phyloP scores from a whole-genome alignment of 345 rosid species.

The Gossypium herbaceum region DNA sequence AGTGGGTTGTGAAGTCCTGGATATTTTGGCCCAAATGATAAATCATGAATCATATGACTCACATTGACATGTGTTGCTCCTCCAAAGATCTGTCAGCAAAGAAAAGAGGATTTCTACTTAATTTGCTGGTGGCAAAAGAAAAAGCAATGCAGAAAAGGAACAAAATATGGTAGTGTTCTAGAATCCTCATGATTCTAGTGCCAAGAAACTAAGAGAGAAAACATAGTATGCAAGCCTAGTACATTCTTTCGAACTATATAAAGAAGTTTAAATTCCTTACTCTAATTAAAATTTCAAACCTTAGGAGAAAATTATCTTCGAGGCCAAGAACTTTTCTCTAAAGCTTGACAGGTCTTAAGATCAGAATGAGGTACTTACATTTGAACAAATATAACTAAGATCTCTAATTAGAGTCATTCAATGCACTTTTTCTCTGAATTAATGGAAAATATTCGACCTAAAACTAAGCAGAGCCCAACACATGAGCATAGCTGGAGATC shows the following conservation, averaged over 20 bases:
- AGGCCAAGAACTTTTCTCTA: not conserved
- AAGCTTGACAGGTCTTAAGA: not conserved
- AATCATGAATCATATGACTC: constrained; percentile 80
- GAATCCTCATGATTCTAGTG: not conserved
- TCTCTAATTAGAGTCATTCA: not conserved
- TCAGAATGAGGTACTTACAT: not conserved
- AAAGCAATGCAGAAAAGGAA: not conserved
- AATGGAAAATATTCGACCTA: not conserved
- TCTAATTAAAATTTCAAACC: not conserved
- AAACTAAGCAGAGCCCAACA: not conserved
- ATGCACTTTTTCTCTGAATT: not conserved
- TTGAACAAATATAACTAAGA: not conserved
- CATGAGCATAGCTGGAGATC: not conserved
- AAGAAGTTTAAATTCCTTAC: not conserved
- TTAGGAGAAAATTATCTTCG: not conserved
- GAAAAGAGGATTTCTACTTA: constrained; percentile 11
- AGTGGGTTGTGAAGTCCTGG: constrained; percentile 97
- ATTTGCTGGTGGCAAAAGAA: not conserved
- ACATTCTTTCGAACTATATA: not conserved
- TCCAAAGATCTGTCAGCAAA: constrained; percentile 68
- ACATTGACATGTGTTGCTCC: constrained; percentile 82
- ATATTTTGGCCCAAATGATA: constrained; percentile 93
- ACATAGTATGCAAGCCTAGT: not conserved
- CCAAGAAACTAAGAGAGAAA: not conserved
- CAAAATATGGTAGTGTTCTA: not conserved